Evolutionary conservation across 345 rosid species (phyloP), one percentile per base, ranked within the genome.

Genomic region (Eucalyptus erythrocorys): DNA sequence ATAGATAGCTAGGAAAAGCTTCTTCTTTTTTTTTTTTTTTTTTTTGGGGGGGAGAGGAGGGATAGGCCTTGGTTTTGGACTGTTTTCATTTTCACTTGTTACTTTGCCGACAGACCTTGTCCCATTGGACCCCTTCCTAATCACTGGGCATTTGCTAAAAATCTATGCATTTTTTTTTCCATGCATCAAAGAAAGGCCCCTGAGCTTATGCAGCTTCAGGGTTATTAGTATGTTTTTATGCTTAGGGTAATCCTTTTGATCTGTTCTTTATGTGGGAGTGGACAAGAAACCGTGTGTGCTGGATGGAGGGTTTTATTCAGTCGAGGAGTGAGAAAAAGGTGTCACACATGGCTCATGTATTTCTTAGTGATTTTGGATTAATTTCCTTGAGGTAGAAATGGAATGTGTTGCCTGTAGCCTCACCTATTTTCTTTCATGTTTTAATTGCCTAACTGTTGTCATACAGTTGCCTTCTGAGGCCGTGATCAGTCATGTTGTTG

Each of bases 381-480:
- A 76, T 76, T 76, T 76, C 27, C 47, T 76, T 1, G 4, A 76
- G 26, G 47, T 76, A 1, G 47, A 76, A 71, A 76, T 37, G 45
- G 45, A 76, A 76, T 21, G 27, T 40, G 82, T 40, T 76, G 82
- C 47, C 26, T 21, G 45, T 3, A 76, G 82, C 47, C 47, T 76
- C 27, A 76, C 30, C 0, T 76, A 85, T 84, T 84, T 43, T 1
- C 30, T 43, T 42, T 42, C 50, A 55, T 49, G 45, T 84, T 40
- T 14, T 45, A 19, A 59, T 61, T 88, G 49, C 22, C 22, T 13
- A 37, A 61, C 66, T 40, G 15, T 88, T 57, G 84, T 47, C 76
- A 66, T 91, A 89, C 92, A 96, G 98, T 88, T 97, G 86, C 98
- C 98, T 86, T 87, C 91, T 48, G 98, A 96, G 88, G 95, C 95